These are phyloP conservation scores for Chalaropsis thielavioides DNA, from an alignment of 2,329 filamentous ascomycete genomes.

Conservation along the genomic window DNA sequence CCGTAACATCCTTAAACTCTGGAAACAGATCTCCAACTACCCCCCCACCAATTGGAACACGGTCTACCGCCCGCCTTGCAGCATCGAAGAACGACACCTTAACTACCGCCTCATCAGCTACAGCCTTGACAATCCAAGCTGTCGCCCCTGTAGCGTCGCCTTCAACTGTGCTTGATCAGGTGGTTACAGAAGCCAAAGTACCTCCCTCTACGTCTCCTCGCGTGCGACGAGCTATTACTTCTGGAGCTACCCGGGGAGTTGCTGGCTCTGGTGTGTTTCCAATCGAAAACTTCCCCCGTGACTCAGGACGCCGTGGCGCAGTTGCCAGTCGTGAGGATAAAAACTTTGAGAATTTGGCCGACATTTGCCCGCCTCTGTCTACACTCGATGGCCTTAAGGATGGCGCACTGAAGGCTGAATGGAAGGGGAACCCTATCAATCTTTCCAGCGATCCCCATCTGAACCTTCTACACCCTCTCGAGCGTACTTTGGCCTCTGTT, in stretches of 20 bases:
- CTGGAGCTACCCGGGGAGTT: conserved; percentile 13
- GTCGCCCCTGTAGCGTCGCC: background rate
- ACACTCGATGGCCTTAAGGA: conserved; percentile 47
- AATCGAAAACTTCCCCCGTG: conserved; percentile 14
- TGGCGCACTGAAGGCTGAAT: conserved; percentile 68
- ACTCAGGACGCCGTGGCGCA: conserved; percentile 23
- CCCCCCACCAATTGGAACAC: background rate
- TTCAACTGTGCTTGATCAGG: background rate
- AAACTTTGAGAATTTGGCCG: conserved; percentile 56
- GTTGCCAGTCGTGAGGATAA: conserved; percentile 67
- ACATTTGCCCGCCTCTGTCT: conserved; percentile 56
- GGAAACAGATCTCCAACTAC: background rate
- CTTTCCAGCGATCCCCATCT: conserved; percentile 57
- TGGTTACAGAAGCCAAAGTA: background rate
- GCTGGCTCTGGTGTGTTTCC: conserved; percentile 15
- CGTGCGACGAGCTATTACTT: conserved; percentile 9
- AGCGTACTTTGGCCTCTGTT: conserved; percentile 60
- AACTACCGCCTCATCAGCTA: background rate
- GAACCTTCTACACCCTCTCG: conserved; percentile 60
- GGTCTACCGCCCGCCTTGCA: background rate
- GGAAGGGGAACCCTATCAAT: conserved; percentile 70
- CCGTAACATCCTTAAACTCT: background rate
- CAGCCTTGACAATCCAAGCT: background rate
- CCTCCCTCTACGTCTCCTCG: conserved; percentile 3
- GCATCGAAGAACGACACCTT: background rate